Evolutionary conservation across 495 filamentous ascomycete genomes (phyloP).

Genomic region (Aspergillus sclerotiicarbonarius): DNA sequence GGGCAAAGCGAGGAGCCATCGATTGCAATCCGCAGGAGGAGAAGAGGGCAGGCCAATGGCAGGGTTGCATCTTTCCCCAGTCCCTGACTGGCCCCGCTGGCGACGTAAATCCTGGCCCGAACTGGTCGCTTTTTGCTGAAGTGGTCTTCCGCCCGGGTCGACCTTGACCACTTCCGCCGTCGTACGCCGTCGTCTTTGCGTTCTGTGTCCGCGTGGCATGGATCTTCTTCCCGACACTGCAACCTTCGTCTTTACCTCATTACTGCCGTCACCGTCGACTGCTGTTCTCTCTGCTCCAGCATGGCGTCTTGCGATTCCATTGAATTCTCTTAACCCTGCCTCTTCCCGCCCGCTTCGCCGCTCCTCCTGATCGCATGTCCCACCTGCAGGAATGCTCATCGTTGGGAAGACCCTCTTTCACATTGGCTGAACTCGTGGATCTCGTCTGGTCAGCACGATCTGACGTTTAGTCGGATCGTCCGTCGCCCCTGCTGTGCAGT

Average conservation of each 20-base stretch:
- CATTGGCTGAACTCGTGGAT: constrained; percentile 8
- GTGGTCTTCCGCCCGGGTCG: not conserved
- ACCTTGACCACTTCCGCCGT: not conserved
- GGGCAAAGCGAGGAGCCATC: not conserved
- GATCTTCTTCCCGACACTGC: not conserved
- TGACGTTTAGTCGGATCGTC: not conserved
- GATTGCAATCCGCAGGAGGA: not conserved
- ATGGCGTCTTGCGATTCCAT: constrained; percentile 15
- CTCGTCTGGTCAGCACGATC: not conserved
- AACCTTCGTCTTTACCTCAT: not conserved
- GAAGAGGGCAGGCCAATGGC: not conserved
- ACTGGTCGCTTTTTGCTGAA: constrained; percentile 14
- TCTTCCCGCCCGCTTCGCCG: not conserved
- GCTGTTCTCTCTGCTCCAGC: constrained; percentile 7
- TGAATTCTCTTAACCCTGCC: constrained; percentile 7
- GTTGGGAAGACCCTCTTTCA: constrained; percentile 4
- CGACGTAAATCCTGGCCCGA: constrained; percentile 18
- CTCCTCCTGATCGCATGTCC: constrained; percentile 1
- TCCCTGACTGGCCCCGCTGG: constrained; percentile 6
- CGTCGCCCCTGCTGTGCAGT: constrained; percentile 10
- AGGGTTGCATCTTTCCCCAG: not conserved
- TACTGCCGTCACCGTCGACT: constrained; percentile 15
- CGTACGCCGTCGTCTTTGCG: not conserved
- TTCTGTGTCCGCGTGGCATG: constrained; percentile 2
- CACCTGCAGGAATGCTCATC: constrained; percentile 18